phyloP scores from a whole-genome alignment of 2,329 filamentous ascomycete species.

The Penicillium sp. region DNA sequence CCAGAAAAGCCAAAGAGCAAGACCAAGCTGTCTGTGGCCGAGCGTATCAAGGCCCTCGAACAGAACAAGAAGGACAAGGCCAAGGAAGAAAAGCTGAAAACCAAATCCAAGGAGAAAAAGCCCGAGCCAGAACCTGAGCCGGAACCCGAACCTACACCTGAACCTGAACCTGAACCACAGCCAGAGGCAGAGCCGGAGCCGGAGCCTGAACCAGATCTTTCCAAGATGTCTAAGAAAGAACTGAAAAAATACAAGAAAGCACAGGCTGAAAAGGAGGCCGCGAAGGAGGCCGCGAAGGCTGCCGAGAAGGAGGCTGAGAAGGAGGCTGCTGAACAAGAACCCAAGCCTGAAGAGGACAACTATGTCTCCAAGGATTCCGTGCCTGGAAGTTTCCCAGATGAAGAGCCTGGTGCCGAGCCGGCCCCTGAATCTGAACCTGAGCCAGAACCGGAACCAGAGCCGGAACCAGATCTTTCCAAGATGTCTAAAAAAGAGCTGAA shows the following conservation, averaged over 20 bases:
- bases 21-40: constrained; percentile 47
- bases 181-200: constrained; percentile 19
- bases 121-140: constrained; percentile 25
- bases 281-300: constrained; percentile 18
- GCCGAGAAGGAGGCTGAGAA: constrained; percentile 6
- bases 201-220: constrained; percentile 27
- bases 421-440: constrained; percentile 31
- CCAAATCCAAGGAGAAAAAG: constrained; percentile 27
- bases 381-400: constrained; percentile 56
- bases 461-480: constrained; percentile 22
- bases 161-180: constrained; percentile 23
- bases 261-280: constrained; percentile 23
- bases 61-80: constrained; percentile 38
- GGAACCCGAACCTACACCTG: constrained; percentile 22
- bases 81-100: constrained; percentile 38
- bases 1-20: constrained; percentile 43
- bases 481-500: constrained; percentile 27
- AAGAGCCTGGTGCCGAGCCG: constrained; percentile 29
- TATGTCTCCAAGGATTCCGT: constrained; percentile 39
- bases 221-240: constrained; percentile 24
- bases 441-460: constrained; percentile 11
- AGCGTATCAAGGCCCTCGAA: constrained; percentile 51
- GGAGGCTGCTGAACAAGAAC: constrained; percentile 26
- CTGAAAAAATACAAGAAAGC: constrained; percentile 30
- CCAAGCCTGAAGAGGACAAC: constrained; percentile 25